Conservation (phyloP, 2,329 filamentous ascomycete species). For the Remersonia thermophila region DNA sequence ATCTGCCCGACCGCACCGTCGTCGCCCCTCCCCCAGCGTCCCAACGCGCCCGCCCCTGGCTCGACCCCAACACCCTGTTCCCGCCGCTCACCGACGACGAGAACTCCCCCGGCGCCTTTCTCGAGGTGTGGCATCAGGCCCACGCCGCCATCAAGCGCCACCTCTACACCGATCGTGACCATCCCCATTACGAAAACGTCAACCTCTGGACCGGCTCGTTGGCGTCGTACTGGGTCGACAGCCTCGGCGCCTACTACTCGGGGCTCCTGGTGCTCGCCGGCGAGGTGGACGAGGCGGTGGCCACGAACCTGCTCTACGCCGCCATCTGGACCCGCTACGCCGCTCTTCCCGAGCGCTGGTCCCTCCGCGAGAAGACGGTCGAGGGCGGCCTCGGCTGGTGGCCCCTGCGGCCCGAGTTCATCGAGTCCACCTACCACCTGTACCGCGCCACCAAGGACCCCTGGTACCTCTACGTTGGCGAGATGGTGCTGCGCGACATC, state of each 20-base stretch:
- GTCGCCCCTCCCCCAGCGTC: slow-evolving; percentile 25
- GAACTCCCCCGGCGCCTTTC: slow-evolving; percentile 64
- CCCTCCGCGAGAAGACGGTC: slow-evolving; percentile 67
- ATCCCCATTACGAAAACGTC: slow-evolving; percentile 86
- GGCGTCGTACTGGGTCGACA: slow-evolving; percentile 90
- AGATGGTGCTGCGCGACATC: slow-evolving; percentile 89
- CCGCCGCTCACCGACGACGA: slow-evolving; percentile 49
- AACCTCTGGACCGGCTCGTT: slow-evolving; percentile 81
- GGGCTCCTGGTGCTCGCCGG: slow-evolving; percentile 77
- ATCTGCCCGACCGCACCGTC: slow-evolving; percentile 39
- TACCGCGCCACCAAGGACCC: slow-evolving; percentile 87
- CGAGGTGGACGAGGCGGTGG: slow-evolving; percentile 79
- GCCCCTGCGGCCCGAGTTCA: slow-evolving; percentile 89
- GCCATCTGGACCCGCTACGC: slow-evolving; percentile 91
- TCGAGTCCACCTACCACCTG: slow-evolving; percentile 94
- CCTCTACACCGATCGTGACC: slow-evolving; percentile 71
- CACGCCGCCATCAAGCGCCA: slow-evolving; percentile 82
- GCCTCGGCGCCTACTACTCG: slow-evolving; percentile 87
- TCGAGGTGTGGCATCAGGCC: slow-evolving; percentile 72
- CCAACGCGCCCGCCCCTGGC: slow-evolving; percentile 25
- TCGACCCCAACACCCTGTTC: slow-evolving; percentile 54
- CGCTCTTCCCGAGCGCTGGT: slow-evolving; percentile 92
- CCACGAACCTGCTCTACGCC: slow-evolving; percentile 80
- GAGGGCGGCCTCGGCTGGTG: slow-evolving; percentile 88
- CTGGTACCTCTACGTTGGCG: slow-evolving; percentile 91